Percentiles rank a stretch among this genome's conserved stretches.
Conservation (phyloP, 192 early-diverging fungal genomes). For the Backusella westeae region DNA sequence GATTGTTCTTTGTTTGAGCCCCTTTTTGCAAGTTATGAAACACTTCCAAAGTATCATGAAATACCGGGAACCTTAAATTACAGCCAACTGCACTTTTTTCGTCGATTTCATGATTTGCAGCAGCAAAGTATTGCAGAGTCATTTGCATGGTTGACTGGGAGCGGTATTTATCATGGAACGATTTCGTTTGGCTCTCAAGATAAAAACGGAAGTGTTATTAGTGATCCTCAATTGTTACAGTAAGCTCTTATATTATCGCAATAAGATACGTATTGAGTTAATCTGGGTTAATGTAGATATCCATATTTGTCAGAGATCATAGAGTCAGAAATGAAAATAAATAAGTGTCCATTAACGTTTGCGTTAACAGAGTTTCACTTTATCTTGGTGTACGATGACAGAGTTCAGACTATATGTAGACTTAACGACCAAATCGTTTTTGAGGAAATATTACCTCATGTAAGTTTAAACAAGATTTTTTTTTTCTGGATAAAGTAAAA, state of each 20-base stretch:
- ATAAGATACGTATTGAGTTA: not conserved
- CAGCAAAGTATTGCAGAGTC: conserved; percentile 64
- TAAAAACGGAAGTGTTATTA: conserved; percentile 75
- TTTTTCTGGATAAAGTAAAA: not conserved
- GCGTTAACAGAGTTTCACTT: conserved; percentile 90
- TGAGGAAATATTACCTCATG: conserved; percentile 76
- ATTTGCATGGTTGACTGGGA: conserved; percentile 90
- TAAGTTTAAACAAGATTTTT: conserved; percentile 27
- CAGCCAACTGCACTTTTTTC: conserved; percentile 70
- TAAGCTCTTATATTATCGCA: conserved; percentile 39
- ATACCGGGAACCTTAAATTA: conserved; percentile 52
- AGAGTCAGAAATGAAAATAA: conserved; percentile 17
- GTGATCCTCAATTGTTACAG: conserved; percentile 79
- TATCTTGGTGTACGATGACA: conserved; percentile 77
- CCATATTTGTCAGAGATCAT: conserved; percentile 32
- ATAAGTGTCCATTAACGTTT: conserved; percentile 60
- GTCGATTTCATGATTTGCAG: conserved; percentile 63
- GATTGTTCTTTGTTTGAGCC: conserved; percentile 70
- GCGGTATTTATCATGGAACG: conserved; percentile 86
- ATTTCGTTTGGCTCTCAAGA: conserved; percentile 75
- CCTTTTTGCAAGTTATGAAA: conserved; percentile 71
- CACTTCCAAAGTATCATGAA: conserved; percentile 63
- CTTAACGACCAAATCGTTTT: conserved; percentile 82
- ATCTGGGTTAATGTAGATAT: conserved; percentile 35
- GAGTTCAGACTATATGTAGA: conserved; percentile 72